Conservation (phyloP, 2,329 filamentous ascomycete genomes). For the Penicillium sclerotigenum region DNA sequence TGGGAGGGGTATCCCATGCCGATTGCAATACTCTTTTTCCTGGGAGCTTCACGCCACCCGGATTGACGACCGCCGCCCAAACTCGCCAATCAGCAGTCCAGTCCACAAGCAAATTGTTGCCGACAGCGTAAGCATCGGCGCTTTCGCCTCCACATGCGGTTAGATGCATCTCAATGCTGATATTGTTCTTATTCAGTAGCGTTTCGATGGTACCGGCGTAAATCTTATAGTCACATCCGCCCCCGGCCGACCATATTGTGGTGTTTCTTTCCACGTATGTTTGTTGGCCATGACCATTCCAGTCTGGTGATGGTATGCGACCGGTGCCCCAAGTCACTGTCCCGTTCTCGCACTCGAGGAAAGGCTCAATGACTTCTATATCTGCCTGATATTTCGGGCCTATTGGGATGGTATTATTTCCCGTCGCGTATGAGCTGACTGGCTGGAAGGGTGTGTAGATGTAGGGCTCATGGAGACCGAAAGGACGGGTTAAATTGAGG, state of each 20-base stretch:
- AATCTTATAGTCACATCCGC: background rate
- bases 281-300: background rate
- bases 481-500: background rate
- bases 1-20: background rate
- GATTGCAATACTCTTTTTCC: background rate
- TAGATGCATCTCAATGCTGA: background rate
- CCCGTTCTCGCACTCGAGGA: background rate
- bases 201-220: background rate
- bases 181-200: background rate
- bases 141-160: background rate
- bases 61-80: background rate
- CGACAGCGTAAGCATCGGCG: background rate
- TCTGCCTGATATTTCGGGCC: background rate
- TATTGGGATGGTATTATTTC: background rate
- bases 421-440: background rate
- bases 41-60: background rate
- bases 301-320: background rate
- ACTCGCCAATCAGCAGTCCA: background rate
- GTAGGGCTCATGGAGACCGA: background rate
- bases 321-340: background rate
- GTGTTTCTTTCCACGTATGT: background rate
- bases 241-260: background rate
- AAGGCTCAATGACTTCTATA: background rate
- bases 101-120: background rate
- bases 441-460: background rate